phyloP scores from a whole-genome alignment of 805 yeast genomes.

The Candida methanosorbosa region DNA sequence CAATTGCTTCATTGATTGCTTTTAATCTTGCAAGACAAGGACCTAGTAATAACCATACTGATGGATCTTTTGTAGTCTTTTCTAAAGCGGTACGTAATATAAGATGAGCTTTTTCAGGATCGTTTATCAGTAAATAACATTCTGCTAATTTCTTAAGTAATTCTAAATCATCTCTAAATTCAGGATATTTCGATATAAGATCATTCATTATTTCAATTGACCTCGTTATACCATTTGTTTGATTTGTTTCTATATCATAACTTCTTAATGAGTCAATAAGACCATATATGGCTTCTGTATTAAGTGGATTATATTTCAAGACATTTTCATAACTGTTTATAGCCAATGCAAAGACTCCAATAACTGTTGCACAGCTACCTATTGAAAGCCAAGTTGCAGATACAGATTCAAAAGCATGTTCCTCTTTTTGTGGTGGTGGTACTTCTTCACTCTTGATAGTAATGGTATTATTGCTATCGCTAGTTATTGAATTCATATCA shows the following conservation, averaged over 20 bases:
- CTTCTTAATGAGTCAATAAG: slow-evolving; percentile 31
- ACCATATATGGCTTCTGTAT: slow-evolving; percentile 32
- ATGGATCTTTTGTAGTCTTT: slow-evolving; percentile 24
- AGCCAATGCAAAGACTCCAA: slow-evolving; percentile 32
- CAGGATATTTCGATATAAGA: slow-evolving; percentile 28
- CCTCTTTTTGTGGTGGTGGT: no score
- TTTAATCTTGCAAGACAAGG: slow-evolving; percentile 37
- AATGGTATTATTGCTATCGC: no score
- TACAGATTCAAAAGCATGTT: no score
- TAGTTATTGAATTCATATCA: no score
- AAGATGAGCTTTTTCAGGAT: slow-evolving; percentile 43
- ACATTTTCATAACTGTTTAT: slow-evolving; percentile 35
- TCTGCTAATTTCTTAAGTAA: slow-evolving; percentile 45
- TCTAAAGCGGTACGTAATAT: slow-evolving; percentile 13
- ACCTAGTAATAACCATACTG: slow-evolving; percentile 40
- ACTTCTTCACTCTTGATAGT: no score
- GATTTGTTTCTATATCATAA: slow-evolving; percentile 28
- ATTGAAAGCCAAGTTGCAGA: slow-evolving; percentile 33
- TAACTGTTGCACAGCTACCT: slow-evolving; percentile 35
- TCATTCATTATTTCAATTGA: slow-evolving; percentile 32
- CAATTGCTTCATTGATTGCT: slow-evolving; percentile 36
- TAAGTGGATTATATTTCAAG: slow-evolving; percentile 28
- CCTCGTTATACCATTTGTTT: slow-evolving; percentile 29
- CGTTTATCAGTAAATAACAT: slow-evolving; percentile 37
- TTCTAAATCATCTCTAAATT: slow-evolving; percentile 27